Evolutionary conservation across 2,329 filamentous ascomycete species (phyloP), one percentile per base, ranked within the genome.

Genomic region (Colletotrichum somersetense): DNA sequence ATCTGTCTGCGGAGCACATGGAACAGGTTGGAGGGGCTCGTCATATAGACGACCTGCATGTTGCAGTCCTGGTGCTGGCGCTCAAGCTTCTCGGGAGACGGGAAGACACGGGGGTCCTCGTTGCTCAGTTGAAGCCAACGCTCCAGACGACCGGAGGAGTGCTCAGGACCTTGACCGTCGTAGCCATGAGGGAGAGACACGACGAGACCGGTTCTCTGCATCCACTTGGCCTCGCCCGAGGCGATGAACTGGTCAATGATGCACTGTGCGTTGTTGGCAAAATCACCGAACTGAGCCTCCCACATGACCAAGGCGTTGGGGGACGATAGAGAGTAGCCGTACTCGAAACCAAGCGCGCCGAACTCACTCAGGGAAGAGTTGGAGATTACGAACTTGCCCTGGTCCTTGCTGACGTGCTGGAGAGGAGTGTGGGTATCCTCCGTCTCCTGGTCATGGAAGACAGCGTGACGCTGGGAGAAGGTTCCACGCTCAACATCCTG

Each of bases 21-120:
- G 92, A 99, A 99, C 81, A 97, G 84, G 84, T 99, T 99, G 75
- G 96, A 89, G 38, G 96, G 96, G 58, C 92, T 93, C n/a, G 96
- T 99, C 91, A 97, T 95, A 88, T 96, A 97, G 67, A 92, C 95
- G 81, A 99, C 93, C 86, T 99, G 96, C 91, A 99, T 97, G 87
- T 99, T 99, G 89, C 95, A 97, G 85, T 99, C 96, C 86, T 99
- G 96, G 87, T 99, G 96, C 85, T 98, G 96, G 77, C 96, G 94
- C 67, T 97, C 92, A 73, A 98, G 90, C 88, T 96, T 98, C 76
- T 97, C 95, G 42, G 89, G 87, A 1, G 91, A 88, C 65, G 96
- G 96, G 91, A 95, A 99, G 78, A 96, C 89, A 75, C 96, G 93
- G 68, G 96, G 95, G 80, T 99, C 96, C 83, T 99, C 96, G 84